Conservation (phyloP, 306 rosid species). For the Calophaca sinica region DNA sequence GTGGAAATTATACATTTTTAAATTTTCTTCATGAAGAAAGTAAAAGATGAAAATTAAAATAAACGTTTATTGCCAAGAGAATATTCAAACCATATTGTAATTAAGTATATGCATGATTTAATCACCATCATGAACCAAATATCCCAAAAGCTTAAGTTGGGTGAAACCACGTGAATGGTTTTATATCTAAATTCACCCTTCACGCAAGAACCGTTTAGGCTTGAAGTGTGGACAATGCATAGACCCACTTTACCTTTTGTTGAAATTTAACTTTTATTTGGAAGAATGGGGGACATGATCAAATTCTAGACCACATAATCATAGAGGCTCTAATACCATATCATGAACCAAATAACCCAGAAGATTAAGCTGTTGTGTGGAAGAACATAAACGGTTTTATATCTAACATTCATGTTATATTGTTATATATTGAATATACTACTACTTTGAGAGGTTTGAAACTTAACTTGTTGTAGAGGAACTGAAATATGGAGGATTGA, state of each 20-base stretch:
- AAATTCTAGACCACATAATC: slow-evolving; percentile 13
- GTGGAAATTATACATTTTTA: slow-evolving; percentile 16
- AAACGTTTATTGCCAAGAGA: slow-evolving; percentile 1
- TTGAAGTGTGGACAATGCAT: background rate
- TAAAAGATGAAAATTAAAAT: slow-evolving; percentile 14
- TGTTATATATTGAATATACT: slow-evolving; percentile 38
- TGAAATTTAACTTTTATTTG: background rate
- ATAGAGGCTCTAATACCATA: slow-evolving; percentile 21
- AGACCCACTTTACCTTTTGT: slow-evolving; percentile 16
- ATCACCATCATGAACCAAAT: slow-evolving; percentile 28
- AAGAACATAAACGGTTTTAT: slow-evolving; percentile 20
- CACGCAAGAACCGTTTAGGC: slow-evolving; percentile 14
- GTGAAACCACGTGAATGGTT: background rate
- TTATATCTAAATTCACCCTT: background rate
- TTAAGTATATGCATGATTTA: slow-evolving; percentile 30
- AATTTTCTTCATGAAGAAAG: slow-evolving; percentile 4
- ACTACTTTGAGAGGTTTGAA: slow-evolving; percentile 43
- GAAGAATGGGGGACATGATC: slow-evolving; percentile 1
- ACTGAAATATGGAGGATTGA: slow-evolving; percentile 98
- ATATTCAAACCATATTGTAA: slow-evolving; percentile 17
- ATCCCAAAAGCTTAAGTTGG: slow-evolving; percentile 4
- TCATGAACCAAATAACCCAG: slow-evolving; percentile 23
- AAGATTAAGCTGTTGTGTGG: slow-evolving; percentile 15
- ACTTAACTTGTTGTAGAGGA: slow-evolving; percentile 86
- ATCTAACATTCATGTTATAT: slow-evolving; percentile 19